Base-by-base conservation (phyloP, 345 rosid species). In the Eucalyptus cloeziana region DNA sequence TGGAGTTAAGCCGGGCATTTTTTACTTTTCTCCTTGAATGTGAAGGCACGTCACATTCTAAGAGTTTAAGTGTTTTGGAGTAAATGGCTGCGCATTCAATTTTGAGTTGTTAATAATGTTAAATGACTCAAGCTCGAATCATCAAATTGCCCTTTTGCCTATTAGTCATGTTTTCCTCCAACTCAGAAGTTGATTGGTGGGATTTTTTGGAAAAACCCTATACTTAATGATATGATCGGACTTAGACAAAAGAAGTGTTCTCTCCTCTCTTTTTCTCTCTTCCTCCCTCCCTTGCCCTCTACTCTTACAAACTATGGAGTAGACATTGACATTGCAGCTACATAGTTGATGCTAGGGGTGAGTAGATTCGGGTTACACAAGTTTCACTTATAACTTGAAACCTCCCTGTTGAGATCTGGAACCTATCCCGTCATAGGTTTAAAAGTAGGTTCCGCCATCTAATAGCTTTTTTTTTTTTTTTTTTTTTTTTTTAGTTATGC, bases 391-490 rank as follows among this genome's bases (percentile, higher is more conserved):
- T 52, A 52, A 52, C 25, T 52, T 52, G 24, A 8, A 52, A 52
- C 10, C 58, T 19, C 25, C 4, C 0, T 19, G 1, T 19, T 10
- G 0, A 52, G 24, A 52, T 52, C 0, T 7, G 24, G 25, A 52
- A 52, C 24, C 10, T 52, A 1, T 7, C 10, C 1, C 1, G 0
- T 52, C 4, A 7, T 52, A 52, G 58, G 24, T 19, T 52, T 19
- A 24, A 52, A 1, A 52, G 24, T 3, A 52, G 4, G 24, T 52
- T 52, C 24, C 24, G 0, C 2, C 1, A 19, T 19, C 58, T 52
- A 52, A 52, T 19, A 52, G 56, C n/a, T n/a, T 5, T 52, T 17
- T 15, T 50, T 15, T 1, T 51, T 7, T 7, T 8, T 15, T 50
- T 15, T 3, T 51, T 7, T 7, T 7, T 44, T 52, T 19, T 49